These are phyloP conservation scores for Escovopsis sp. DNA, from an alignment of 2,329 filamentous ascomycete species.

Conservation along the genomic window DNA sequence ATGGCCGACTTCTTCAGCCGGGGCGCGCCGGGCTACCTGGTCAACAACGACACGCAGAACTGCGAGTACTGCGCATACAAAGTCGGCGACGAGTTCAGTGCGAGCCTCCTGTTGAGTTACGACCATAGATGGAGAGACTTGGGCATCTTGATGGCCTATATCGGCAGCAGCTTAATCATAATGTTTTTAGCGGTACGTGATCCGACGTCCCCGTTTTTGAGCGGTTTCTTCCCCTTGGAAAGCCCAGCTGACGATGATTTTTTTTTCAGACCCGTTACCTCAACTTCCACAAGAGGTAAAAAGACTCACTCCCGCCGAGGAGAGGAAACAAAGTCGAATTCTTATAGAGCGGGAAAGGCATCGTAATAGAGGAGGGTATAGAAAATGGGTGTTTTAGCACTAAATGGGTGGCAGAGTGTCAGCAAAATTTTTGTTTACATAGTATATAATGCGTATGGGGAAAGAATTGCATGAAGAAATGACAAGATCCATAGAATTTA, in stretches of 20 bases:
- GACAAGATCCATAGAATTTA: not conserved
- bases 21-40: constrained; percentile 60
- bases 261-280: constrained; percentile 31
- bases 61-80: constrained; percentile 77
- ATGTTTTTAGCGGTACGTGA: constrained; percentile 36
- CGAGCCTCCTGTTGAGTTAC: constrained; percentile 50
- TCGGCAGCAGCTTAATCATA: constrained; percentile 61
- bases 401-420: too few relatives aligned
- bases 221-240: not conserved
- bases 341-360: too few relatives aligned
- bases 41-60: constrained; percentile 45
- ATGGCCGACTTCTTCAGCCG: constrained; percentile 54
- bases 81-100: constrained; percentile 68
- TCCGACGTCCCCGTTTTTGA: not conserved
- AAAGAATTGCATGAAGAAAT: too few relatives aligned
- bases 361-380: too few relatives aligned
- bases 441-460: not conserved
- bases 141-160: constrained; percentile 63
- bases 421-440: too few relatives aligned
- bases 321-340: too few relatives aligned
- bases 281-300: constrained; percentile 37
- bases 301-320: too few relatives aligned
- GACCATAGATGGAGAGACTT: constrained; percentile 64
- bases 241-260: constrained; percentile 1
- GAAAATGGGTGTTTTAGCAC: too few relatives aligned